Conservation (phyloP, 2,329 filamentous ascomycete genomes). For the Zalaria obscura region DNA sequence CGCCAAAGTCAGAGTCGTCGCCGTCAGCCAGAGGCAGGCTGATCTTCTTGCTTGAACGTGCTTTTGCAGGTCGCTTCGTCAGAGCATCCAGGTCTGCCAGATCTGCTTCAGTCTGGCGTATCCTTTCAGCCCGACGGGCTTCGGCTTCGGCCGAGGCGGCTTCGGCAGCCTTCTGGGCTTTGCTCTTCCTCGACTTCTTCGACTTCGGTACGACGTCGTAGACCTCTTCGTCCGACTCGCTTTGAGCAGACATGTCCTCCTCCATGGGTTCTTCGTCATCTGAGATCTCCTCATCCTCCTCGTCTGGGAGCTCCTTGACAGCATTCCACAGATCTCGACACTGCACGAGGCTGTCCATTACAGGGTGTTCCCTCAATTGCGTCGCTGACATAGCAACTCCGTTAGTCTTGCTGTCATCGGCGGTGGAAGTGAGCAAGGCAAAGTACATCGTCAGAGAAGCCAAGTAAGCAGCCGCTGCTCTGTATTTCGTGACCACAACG, state of each 20-base stretch:
- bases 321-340: conserved; percentile 70
- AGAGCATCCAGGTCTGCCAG: conserved; percentile 59
- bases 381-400: conserved; percentile 53
- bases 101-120: conserved; percentile 50
- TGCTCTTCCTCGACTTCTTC: conserved; percentile 26
- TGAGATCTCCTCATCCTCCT: conserved; percentile 2
- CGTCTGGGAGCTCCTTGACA: conserved; percentile 46
- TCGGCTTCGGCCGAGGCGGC: conserved; percentile 40
- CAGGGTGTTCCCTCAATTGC: conserved; percentile 76
- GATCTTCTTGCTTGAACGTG: conserved; percentile 6
- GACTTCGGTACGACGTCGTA: conserved; percentile 14
- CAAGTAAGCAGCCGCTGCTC: conserved; percentile 73
- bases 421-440: conserved; percentile 73
- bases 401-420: conserved; percentile 36
- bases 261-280: conserved; percentile 3
- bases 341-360: conserved; percentile 74
- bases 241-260: conserved; percentile 11
- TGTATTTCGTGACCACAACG: conserved; percentile 48
- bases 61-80: conserved; percentile 28
- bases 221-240: conserved; percentile 18
- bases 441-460: conserved; percentile 88
- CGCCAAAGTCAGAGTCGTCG: conserved; percentile 81
- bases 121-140: conserved; percentile 37
- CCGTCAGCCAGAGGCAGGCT: conserved; percentile 26
- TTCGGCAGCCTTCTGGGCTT: conserved; percentile 36